These are phyloP conservation scores for Musa itinerans DNA, from an alignment of 176 grass and related monocot species.

Conservation along the genomic window DNA sequence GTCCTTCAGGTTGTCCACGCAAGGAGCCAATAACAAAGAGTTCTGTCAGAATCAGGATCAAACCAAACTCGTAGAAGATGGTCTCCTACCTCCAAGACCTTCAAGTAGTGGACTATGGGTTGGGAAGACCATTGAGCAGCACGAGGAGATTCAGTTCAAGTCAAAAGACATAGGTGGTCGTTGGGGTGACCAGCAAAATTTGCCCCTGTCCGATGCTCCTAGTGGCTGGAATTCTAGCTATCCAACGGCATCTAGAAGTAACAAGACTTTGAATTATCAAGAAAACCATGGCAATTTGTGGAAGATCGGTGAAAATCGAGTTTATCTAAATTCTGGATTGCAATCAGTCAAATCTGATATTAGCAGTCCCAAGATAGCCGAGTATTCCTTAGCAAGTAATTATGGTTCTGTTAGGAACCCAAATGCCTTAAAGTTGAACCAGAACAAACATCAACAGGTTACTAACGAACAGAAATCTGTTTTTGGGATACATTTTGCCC, in stretches of 20 bases:
- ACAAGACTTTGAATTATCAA: neutral
- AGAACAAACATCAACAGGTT: neutral
- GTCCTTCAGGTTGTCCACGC: neutral
- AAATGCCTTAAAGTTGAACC: neutral
- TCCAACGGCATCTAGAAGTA: neutral
- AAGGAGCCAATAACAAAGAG: neutral
- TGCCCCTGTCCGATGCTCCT: neutral
- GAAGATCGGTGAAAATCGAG: neutral
- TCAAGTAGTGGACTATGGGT: neutral
- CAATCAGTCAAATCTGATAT: neutral
- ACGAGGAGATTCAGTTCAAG: neutral
- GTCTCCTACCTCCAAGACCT: neutral
- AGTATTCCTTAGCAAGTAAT: neutral
- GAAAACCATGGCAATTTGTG: too few relatives aligned
- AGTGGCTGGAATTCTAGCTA: constrained; percentile 1
- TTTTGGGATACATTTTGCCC: neutral
- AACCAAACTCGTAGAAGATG: constrained; percentile 1
- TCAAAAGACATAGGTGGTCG: neutral
- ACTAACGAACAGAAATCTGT: neutral
- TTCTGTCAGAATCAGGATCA: neutral
- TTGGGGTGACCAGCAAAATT: constrained; percentile 12
- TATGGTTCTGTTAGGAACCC: neutral
- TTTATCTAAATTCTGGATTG: neutral
- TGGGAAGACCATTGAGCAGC: constrained; percentile 1
- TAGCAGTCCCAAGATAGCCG: neutral